A percentile compares a stretch with the other conserved stretches of the same genome.
Conservation (phyloP, 1,284 basidiomycete genomes). For the Cryptococcus sp. region DNA sequence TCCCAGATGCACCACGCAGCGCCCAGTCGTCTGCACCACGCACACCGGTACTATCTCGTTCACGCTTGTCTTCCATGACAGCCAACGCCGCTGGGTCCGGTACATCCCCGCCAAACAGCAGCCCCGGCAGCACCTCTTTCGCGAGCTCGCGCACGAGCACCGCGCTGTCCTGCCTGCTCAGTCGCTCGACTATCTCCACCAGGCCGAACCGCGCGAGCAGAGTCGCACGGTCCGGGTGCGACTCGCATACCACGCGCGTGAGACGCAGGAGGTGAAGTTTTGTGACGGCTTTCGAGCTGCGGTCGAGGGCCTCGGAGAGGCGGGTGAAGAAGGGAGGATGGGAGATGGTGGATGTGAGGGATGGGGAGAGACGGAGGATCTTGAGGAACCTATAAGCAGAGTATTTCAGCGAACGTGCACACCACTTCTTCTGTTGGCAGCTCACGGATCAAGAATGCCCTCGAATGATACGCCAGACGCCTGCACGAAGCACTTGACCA, state of each 20-base stretch:
- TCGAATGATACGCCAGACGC: conserved; percentile 92
- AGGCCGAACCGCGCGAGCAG: conserved; percentile 76
- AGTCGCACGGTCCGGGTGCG: conserved; percentile 76
- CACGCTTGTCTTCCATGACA: neutral
- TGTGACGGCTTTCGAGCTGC: conserved; percentile 74
- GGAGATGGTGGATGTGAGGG: conserved; percentile 71
- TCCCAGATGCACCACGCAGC: neutral
- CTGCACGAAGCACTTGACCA: conserved; percentile 79
- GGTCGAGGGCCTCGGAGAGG: conserved; percentile 74
- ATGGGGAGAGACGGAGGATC: conserved; percentile 75
- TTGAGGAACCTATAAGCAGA: conserved; percentile 61
- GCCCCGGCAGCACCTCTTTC: conserved; percentile 39
- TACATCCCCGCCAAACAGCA: conserved; percentile 27
- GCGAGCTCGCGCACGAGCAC: conserved; percentile 75
- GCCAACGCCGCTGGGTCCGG: conserved; percentile 4
- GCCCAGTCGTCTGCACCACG: neutral
- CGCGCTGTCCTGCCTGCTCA: conserved; percentile 78
- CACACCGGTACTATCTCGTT: neutral
- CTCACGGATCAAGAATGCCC: conserved; percentile 77
- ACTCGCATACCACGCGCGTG: conserved; percentile 79
- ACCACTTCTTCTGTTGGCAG: neutral
- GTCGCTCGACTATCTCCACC: conserved; percentile 67
- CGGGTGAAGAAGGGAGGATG: conserved; percentile 81
- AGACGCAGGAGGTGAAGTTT: conserved; percentile 85
- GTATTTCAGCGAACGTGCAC: conserved; percentile 31